These are phyloP conservation scores for Plantago ovata DNA, from an alignment of 257 asterid species.

Conservation along the genomic window DNA sequence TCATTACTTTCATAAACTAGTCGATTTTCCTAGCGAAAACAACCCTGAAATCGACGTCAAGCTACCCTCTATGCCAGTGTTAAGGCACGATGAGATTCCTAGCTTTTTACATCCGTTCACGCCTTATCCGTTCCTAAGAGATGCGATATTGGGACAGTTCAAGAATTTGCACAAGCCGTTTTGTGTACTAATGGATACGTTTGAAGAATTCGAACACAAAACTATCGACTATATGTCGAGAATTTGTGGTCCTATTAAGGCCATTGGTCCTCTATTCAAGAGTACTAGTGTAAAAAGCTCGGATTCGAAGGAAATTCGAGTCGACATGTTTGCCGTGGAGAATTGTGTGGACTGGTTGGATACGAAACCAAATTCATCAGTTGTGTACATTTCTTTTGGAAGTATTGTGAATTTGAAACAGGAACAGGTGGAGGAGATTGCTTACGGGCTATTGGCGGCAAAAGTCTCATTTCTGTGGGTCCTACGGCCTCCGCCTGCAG, in stretches of 20 bases:
- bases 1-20: conserved; percentile 34
- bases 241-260: conserved; percentile 40
- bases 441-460: conserved; percentile 47
- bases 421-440: conserved; percentile 68
- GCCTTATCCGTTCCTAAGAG: conserved; percentile 24
- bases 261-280: conserved; percentile 69
- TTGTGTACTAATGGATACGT: conserved; percentile 64
- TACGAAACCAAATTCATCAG: conserved; percentile 41
- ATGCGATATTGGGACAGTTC: conserved; percentile 53
- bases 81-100: conserved; percentile 65
- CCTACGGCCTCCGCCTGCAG: conserved; percentile 37
- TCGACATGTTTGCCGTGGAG: conserved; percentile 41
- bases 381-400: conserved; percentile 79
- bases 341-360: conserved; percentile 56
- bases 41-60: conserved; percentile 44
- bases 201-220: conserved; percentile 50
- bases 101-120: conserved; percentile 51
- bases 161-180: conserved; percentile 40
- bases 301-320: conserved; percentile 22
- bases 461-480: conserved; percentile 66
- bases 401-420: conserved; percentile 52
- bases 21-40: conserved; percentile 47
- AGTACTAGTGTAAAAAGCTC: not conserved
- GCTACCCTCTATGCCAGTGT: conserved; percentile 50
- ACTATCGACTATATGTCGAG: conserved; percentile 38